Evolutionary conservation across 2,329 filamentous ascomycete genomes (phyloP).

Genomic region (Dactylellina leptospora): DNA sequence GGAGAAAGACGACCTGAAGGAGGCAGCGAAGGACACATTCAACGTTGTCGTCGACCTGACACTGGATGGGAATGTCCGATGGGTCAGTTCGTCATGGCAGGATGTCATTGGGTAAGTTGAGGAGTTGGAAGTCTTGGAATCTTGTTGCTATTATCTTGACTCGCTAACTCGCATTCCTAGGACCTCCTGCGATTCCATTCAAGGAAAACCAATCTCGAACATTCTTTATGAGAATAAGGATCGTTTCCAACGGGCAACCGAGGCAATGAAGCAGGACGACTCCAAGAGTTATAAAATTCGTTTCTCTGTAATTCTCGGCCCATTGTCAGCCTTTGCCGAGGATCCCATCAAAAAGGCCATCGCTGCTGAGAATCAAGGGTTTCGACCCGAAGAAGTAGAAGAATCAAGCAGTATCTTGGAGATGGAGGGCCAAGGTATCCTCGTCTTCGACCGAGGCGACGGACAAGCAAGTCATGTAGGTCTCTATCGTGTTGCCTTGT

Average conservation of each 20-base stretch:
- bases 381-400: slow-evolving; percentile 59
- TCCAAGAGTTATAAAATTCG: slow-evolving; percentile 89
- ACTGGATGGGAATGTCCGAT: slow-evolving; percentile 87
- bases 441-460: slow-evolving; percentile 90
- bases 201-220: slow-evolving; percentile 80
- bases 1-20: slow-evolving; percentile 90
- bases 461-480: slow-evolving; percentile 90
- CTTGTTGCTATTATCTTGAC: slow-evolving; percentile 27
- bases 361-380: slow-evolving; percentile 60
- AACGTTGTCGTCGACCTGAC: slow-evolving; percentile 96
- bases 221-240: slow-evolving; percentile 81
- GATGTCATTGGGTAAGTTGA: slow-evolving; percentile 75
- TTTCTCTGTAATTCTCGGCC: slow-evolving; percentile 76
- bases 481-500: slow-evolving; percentile 55
- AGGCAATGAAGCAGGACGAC: slow-evolving; percentile 90
- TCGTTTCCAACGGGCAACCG: slow-evolving; percentile 82
- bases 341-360: slow-evolving; percentile 58
- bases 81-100: slow-evolving; percentile 95
- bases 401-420: slow-evolving; percentile 70
- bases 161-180: slow-evolving; percentile 60
- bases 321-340: slow-evolving; percentile 71
- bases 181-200: slow-evolving; percentile 74
- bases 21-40: slow-evolving; percentile 93
- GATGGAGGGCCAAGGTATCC: slow-evolving; percentile 95
- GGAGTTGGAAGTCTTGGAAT: slow-evolving; percentile 33